Base-by-base conservation (phyloP, 2,329 filamentous ascomycete genomes). In the Fusarium zealandicum region DNA sequence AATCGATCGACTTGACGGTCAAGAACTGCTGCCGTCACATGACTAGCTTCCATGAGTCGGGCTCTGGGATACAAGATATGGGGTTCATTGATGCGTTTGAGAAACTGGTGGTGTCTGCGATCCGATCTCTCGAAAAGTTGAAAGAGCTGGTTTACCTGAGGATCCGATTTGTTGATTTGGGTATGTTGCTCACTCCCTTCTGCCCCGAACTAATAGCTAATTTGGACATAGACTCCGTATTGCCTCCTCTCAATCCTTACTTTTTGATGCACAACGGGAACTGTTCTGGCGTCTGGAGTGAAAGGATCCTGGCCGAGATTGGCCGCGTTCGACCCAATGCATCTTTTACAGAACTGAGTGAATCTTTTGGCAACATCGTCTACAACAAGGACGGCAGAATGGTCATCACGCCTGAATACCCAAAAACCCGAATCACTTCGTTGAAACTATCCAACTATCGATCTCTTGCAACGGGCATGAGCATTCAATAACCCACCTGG, bases 111-210 rank as follows among this genome's bases (percentile, higher is more conserved):
- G 61, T 90, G 3, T 80, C 84, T 1, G 86, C 82, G 1, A 83
- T 90, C 27, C 79, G 80, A 40, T 81, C 86, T 3, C 72, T 92
- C 38, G 79, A 80, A 12, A 79, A 77, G 25, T 80, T 90, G 40
- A 79, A 80, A 45, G 75, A 78, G n/a, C 72, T 92, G 27, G 76
- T 85, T 37, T 84, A 85, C 69, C 71, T 92, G 59, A 80, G 88
- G 51, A 90, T 92, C 65, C 85, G 89, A 48, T 92, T 90, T 65
- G 86, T 92, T 46, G 89, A 92, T 71, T 78, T 92, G 6, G 80
- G 85, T 87, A 78, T 63, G 78, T 71, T 70, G 25, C 25, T 13
- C 13, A 11, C 11, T 6, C 13, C 20, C 25, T 8, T 16, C 5
- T 37, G 13, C 28, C 16, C 40, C 9, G 10, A 28, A 22, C 27